These are phyloP conservation scores for Letharia lupina DNA, from an alignment of 495 filamentous ascomycete species.

Conservation along the genomic window DNA sequence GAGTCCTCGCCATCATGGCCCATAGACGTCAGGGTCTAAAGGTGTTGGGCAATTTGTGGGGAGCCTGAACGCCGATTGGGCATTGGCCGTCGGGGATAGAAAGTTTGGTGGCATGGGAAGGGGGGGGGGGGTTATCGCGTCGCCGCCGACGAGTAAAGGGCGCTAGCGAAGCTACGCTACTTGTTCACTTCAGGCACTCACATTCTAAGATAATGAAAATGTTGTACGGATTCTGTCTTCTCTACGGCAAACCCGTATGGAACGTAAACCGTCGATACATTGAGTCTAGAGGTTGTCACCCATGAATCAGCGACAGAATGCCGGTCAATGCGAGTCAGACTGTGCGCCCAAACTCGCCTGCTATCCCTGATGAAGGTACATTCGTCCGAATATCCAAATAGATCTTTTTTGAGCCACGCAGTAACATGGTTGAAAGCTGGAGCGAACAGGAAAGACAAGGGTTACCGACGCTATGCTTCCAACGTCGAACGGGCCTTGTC, in stretches of 20 bases:
- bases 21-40: conserved; percentile 7
- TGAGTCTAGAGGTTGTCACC: not conserved
- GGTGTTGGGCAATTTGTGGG: not conserved
- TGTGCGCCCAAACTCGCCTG: conserved; percentile 17
- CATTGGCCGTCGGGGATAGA: not conserved
- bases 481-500: conserved; percentile 80
- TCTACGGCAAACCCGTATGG: not conserved
- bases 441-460: conserved; percentile 66
- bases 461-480: conserved; percentile 82
- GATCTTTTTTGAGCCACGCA: not conserved
- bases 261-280: not conserved
- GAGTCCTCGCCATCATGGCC: conserved; percentile 13
- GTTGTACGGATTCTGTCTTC: not conserved
- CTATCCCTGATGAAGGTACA: conserved; percentile 16
- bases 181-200: conserved; percentile 8
- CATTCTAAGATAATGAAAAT: not conserved
- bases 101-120: not conserved
- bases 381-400: not conserved
- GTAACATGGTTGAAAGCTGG: not conserved
- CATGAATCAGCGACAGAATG: conserved; percentile 8
- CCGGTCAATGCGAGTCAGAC: conserved; percentile 6
- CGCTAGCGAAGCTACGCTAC: not conserved
- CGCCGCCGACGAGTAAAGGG: not conserved
- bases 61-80: not conserved
- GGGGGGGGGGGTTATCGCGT: not conserved